These are phyloP conservation scores for Coleophoma cylindrospora DNA, from an alignment of 2,329 filamentous ascomycete genomes.

Conservation along the genomic window DNA sequence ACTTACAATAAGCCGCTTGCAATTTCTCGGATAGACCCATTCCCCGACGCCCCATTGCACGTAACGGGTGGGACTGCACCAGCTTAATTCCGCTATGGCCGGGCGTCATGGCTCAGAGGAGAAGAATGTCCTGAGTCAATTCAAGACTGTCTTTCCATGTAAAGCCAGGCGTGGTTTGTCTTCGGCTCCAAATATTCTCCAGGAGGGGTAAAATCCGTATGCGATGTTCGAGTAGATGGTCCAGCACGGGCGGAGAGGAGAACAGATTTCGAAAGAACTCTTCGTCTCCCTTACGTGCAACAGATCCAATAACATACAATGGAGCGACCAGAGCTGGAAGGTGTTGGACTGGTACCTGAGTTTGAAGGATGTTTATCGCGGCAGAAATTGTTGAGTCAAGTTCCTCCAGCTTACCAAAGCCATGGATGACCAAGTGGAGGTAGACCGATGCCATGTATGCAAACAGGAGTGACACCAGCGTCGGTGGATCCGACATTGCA, in stretches of 20 bases:
- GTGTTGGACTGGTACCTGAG: constrained; percentile 6
- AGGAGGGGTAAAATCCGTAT: constrained; percentile 18
- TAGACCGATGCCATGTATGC: constrained; percentile 18
- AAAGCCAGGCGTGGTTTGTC: constrained; percentile 5
- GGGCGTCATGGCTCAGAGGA: constrained; percentile 9
- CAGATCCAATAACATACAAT: constrained; percentile 19
- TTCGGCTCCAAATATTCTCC: constrained; percentile 18
- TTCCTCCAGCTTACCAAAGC: constrained; percentile 9
- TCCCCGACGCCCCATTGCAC: too few relatives aligned
- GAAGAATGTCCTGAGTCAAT: constrained; percentile 10
- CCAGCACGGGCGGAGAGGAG: constrained; percentile 16
- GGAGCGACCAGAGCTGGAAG: constrained; percentile 17
- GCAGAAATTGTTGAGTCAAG: constrained; percentile 11
- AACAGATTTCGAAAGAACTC: constrained; percentile 18
- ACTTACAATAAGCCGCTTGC: not conserved
- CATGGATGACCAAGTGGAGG: constrained; percentile 18
- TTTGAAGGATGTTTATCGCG: constrained; percentile 16
- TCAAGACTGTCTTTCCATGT: constrained; percentile 9
- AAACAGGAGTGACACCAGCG: constrained; percentile 18
- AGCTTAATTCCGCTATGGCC: not conserved
- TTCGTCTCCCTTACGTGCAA: constrained; percentile 15
- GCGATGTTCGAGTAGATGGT: constrained; percentile 20
- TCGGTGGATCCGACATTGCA: constrained; percentile 1
- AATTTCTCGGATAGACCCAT: too few relatives aligned
- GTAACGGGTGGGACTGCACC: too few relatives aligned